Base-by-base conservation (phyloP, 441 rosid species). In the Dalechampia spathulata region DNA sequence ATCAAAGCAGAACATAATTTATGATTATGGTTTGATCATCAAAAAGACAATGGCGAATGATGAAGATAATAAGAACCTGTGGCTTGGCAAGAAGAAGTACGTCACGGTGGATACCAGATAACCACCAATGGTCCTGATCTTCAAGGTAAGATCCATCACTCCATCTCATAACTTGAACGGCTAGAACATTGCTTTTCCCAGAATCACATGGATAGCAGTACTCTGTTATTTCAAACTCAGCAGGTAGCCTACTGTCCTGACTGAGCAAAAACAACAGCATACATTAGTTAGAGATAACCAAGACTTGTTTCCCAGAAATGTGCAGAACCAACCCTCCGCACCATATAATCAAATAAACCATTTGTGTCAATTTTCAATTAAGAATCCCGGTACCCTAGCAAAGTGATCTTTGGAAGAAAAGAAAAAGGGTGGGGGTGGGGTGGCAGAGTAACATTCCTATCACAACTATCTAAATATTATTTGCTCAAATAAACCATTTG, bases 121-220 rank as follows among this genome's bases (percentile, higher is more conserved):
- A 72, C 97, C 97, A 71, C 99, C 99, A 93, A 65, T 93, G 99
- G 78, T 93, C 99, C 79, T 90, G 99, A 80, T 89, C 99, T 78
- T 93, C 99, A 61, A 93, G 97, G 73, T 90, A 93, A 62, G 99
- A 85, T 51, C 97, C 99, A 81, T 93, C 97, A 73, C 99, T 83
- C 99, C 99, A 93, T 82, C 99, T 83, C 64, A 80, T 71, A 51
- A 93, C 99, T 82, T 93, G 96, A 69, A 93, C 96, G 19, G 99
- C 97, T 57, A 93, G 74, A 72, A 90, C 85, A 69, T 90, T 93
- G 62, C 78, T 75, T 71, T 93, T 86, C 21, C 78, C 85, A 17
- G 93, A 79, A 66, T 72, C 83, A 64, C 75, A 78, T 28, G 89
- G 82, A 74, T 85, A 72, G 69, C 97, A 93, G 69, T 78, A 77